Conservation (phyloP, 257 asterid genomes). For the Primulina huaijiensis region DNA sequence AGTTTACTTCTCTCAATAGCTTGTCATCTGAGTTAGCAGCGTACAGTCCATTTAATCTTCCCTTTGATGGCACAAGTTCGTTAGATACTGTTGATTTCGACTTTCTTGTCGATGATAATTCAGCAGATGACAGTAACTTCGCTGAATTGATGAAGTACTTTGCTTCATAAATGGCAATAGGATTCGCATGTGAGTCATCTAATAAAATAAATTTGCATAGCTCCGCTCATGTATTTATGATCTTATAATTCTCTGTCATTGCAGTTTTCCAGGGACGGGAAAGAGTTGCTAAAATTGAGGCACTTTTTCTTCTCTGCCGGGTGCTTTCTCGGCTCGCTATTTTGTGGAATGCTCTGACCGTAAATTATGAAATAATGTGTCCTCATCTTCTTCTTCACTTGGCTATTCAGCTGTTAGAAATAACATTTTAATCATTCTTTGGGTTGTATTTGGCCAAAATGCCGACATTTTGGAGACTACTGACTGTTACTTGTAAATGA, state of each 20-base stretch:
- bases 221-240: not conserved
- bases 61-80: constrained; percentile 43
- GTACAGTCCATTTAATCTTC: constrained; percentile 37
- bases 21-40: constrained; percentile 41
- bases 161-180: constrained; percentile 36
- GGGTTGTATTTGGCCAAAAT: constrained; percentile 17
- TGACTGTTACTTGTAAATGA: constrained; percentile 18
- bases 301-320: constrained; percentile 17
- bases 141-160: constrained; percentile 43
- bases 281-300: constrained; percentile 7
- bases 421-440: constrained; percentile 24
- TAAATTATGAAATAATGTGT: constrained; percentile 19
- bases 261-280: constrained; percentile 16
- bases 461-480: constrained; percentile 14
- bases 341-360: constrained; percentile 21
- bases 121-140: constrained; percentile 26
- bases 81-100: constrained; percentile 34
- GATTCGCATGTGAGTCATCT: not conserved
- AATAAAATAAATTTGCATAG: not conserved
- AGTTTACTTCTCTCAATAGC: constrained; percentile 38
- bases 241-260: constrained; percentile 1
- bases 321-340: not conserved
- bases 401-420: constrained; percentile 7
- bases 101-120: constrained; percentile 31
- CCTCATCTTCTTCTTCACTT: not conserved